Percentiles rank a stretch among this genome's conserved stretches.
phyloP scores from a whole-genome alignment of 1,284 basidiomycete genomes.

The Boletus sp. region DNA sequence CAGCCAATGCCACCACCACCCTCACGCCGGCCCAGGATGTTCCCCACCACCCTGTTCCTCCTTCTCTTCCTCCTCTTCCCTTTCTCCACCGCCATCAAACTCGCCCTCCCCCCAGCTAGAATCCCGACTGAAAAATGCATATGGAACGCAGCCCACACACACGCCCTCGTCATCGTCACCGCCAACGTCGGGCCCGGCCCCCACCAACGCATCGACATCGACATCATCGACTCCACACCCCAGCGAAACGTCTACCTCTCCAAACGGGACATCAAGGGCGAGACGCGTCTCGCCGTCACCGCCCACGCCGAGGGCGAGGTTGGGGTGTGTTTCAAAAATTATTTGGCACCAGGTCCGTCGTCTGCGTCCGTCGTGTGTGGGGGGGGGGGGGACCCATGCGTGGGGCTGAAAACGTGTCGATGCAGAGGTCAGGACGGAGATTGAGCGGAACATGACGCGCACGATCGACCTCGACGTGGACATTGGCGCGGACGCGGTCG shows the following conservation, averaged over 20 bases:
- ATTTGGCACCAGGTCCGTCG: slow-evolving; percentile 65
- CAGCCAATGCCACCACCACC: too few relatives aligned
- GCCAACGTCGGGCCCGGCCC: slow-evolving; percentile 78
- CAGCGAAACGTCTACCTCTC: slow-evolving; percentile 89
- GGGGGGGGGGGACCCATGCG: too few relatives aligned
- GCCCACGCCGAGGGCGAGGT: slow-evolving; percentile 92
- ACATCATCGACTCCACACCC: slow-evolving; percentile 87
- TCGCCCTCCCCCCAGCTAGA: slow-evolving; percentile 64
- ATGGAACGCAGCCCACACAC: slow-evolving; percentile 87
- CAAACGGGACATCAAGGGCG: slow-evolving; percentile 84
- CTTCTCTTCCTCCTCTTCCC: slow-evolving; percentile 37
- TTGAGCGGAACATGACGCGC: slow-evolving; percentile 45
- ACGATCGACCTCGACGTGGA: slow-evolving; percentile 93
- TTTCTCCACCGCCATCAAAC: slow-evolving; percentile 71
- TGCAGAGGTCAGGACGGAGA: slow-evolving; percentile 20
- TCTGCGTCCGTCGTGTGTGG: background rate
- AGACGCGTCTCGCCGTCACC: slow-evolving; percentile 92
- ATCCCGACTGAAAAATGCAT: slow-evolving; percentile 80
- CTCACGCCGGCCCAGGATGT: slow-evolving; percentile 8
- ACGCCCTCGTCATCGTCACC: slow-evolving; percentile 90
- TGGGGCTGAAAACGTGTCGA: too few relatives aligned
- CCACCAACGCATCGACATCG: slow-evolving; percentile 84
- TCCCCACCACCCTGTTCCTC: slow-evolving; percentile 21
- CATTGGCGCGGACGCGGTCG: slow-evolving; percentile 96
- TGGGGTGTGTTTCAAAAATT: slow-evolving; percentile 91